Base-by-base conservation (phyloP, 2,329 filamentous ascomycete genomes). In the Neonectria punicea region DNA sequence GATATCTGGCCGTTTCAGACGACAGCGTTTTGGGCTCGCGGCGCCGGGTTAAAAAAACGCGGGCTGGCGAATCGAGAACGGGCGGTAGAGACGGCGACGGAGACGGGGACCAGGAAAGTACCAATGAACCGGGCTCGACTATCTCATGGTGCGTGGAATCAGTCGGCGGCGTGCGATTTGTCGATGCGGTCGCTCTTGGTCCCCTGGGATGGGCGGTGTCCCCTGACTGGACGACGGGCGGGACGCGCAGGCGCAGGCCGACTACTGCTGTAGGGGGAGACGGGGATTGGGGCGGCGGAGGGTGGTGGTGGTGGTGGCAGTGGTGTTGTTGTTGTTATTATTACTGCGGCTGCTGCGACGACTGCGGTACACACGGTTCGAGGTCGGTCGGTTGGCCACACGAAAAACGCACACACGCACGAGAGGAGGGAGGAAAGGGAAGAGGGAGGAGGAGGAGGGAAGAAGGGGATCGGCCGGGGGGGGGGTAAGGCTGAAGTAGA, bases 101-200 rank as follows among this genome's bases (percentile, higher is more conserved):
- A 54, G 61, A 25, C 25, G 25, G 25, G 54, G 66, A 64, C 36
- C 63, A 71, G 66, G 63, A 67, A 68, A 73, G 73, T 73, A 80
- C 77, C 78, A 81, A 80, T 78, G 70, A 75, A 71, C 69, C 70
- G 72, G 71, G 70, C 74, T 79, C 75, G 75, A 73, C 68, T 79
- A 79, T 81, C 78, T 79, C 84, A 85, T 85, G 75, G 75, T 82
- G 80, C 73, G 76, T 73, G 67, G 65, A 66, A 66, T 67, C 63
- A 61, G 69, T 70, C 65, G 70, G 71, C 67, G 70, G 68, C 67
- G 63, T 76, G 77, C 71, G 70, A 76, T 76, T 77, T 74, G 74
- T 77, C 77, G 76, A 75, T 77, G 75, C 66, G 72, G 68, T 70
- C 68, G 70, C 67, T 68, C 65, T 63, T 65, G 66, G 65, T 65